Base-by-base conservation (phyloP, 768 basidiomycete genomes). In the Suillus clintonianus region DNA sequence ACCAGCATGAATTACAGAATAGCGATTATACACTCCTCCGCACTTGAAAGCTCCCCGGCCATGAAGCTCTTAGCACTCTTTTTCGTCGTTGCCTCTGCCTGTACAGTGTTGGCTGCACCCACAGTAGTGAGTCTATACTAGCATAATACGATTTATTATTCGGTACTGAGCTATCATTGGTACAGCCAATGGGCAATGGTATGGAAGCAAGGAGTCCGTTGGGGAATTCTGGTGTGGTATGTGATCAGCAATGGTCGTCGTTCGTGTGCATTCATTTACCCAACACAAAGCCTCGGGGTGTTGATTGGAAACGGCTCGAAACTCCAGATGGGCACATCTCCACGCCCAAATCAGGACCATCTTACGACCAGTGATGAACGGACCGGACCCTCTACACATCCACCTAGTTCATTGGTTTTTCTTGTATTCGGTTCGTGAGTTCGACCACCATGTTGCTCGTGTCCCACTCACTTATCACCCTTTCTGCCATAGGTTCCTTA, bases 61-160 rank as follows among this genome's bases (percentile, higher is more conserved):
- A 64, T 64, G 62, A 47, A 64, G 60, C 34, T 62, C 60, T 62
- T 36, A 19, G 14, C 36, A 22, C 41, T 64, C 42, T 41, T 62
- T 5, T 51, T 61, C 4, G 47, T 53, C 15, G 27, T 62, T 4
- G 62, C 62, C 30, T 62, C 59, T 27, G 60, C 51, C 1, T 50
- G 13, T 10, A 5, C 62, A 2, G 61, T 60, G 4, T 47, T 62
- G 1, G 62, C 62, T 30, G 19, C 51, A 8, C 62, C 62, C 6
- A 17, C 41, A n/a, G 62, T 50, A n/a, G 62, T 64, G 9, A 50
- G 62, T 60, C 8, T 14, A 15, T 27, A 6, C 10, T 6, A 17
- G 3, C 17, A 48, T n/a, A n/a, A n/a, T n/a, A n/a, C n/a, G n/a
- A 19, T 50, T 15, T 19, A 37, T 39, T 3, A 41, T 59, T 7